Evolutionary conservation across 2,329 filamentous ascomycete species (phyloP).

Genomic region (Penicillium sp.): DNA sequence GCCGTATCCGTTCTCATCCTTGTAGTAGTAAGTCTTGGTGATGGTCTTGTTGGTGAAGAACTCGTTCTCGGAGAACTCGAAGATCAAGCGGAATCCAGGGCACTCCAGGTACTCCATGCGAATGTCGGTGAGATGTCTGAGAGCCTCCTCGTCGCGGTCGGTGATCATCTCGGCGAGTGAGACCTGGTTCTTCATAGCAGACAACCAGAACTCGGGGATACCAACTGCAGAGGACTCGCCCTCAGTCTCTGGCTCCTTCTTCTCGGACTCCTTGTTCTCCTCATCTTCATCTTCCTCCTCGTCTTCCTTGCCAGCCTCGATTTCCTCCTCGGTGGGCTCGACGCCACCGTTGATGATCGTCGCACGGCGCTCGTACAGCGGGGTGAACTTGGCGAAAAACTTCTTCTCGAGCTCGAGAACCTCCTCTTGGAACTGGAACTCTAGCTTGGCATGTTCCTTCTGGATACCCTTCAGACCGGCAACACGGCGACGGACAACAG

Average conservation of each 20-base stretch:
- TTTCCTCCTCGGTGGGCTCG: slow-evolving; percentile 86
- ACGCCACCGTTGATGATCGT: slow-evolving; percentile 84
- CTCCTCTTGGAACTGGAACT: slow-evolving; percentile 98
- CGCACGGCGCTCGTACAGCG: slow-evolving; percentile 92
- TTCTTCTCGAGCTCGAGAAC: slow-evolving; percentile 98
- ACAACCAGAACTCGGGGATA: slow-evolving; percentile 99
- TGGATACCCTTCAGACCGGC: slow-evolving; percentile 96
- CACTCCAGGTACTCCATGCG: slow-evolving; percentile 99
- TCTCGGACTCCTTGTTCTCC: slow-evolving; percentile 62
- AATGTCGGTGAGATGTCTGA: slow-evolving; percentile 88
- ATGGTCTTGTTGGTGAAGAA: slow-evolving; percentile 98
- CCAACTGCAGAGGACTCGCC: slow-evolving; percentile 63
- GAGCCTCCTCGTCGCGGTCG: slow-evolving; percentile 90
- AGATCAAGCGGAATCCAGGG: slow-evolving; percentile 96
- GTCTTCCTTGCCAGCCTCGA: slow-evolving; percentile 82
- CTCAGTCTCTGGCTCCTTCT: slow-evolving; percentile 52
- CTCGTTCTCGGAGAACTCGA: slow-evolving; percentile 93
- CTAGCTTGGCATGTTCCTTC: slow-evolving; percentile 97
- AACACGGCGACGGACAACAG: slow-evolving; percentile 87
- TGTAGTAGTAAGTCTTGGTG: slow-evolving; percentile 98
- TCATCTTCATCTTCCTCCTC: slow-evolving; percentile 70
- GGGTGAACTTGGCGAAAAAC: slow-evolving; percentile 98
- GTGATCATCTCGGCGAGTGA: slow-evolving; percentile 98
- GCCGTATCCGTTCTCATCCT: slow-evolving; percentile 97
- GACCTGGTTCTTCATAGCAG: slow-evolving; percentile 99